Percentiles rank a stretch among this genome's conserved stretches.
Evolutionary conservation across 768 basidiomycete species (phyloP).

Genomic region (Auricularia auricula-judae): DNA sequence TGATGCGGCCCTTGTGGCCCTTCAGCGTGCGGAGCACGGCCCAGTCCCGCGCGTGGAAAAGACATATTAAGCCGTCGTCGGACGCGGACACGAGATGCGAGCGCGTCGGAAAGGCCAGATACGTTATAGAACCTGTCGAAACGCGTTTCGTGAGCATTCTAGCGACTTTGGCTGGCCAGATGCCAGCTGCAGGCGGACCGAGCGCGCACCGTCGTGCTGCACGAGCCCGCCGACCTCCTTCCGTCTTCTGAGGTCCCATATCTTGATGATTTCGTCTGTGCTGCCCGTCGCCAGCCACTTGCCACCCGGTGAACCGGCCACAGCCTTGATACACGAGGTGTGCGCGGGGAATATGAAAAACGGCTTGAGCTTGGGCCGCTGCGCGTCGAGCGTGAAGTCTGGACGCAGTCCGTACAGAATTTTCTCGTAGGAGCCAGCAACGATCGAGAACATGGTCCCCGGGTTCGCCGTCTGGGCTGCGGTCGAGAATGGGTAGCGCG

Average conservation of each 20-base stretch:
- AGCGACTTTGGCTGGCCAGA: not conserved
- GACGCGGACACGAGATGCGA: slow-evolving; percentile 88
- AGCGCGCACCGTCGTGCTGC: slow-evolving; percentile 74
- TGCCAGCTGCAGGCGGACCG: slow-evolving; percentile 7
- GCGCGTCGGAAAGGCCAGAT: slow-evolving; percentile 74
- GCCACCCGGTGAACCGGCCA: slow-evolving; percentile 84
- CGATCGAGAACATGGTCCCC: slow-evolving; percentile 56
- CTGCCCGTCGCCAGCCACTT: slow-evolving; percentile 96
- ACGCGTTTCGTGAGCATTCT: not conserved
- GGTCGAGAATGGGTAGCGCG: too few relatives aligned
- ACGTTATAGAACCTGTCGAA: slow-evolving; percentile 75
- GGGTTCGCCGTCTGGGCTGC: too few relatives aligned
- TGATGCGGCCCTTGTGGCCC: slow-evolving; percentile 90
- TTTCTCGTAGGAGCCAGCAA: slow-evolving; percentile 95
- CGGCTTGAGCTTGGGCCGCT: slow-evolving; percentile 46
- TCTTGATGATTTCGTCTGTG: slow-evolving; percentile 92
- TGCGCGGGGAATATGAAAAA: slow-evolving; percentile 97
- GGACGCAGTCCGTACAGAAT: slow-evolving; percentile 85
- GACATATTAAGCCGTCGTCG: slow-evolving; percentile 80
- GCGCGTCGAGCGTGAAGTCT: slow-evolving; percentile 18
- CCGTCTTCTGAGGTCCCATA: slow-evolving; percentile 86
- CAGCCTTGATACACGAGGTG: slow-evolving; percentile 82
- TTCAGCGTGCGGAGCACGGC: slow-evolving; percentile 74
- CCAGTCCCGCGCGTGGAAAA: slow-evolving; percentile 95
- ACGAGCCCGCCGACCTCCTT: slow-evolving; percentile 93